Conservation (phyloP, 2,329 filamentous ascomycete species). For the Neofusicoccum sp. region DNA sequence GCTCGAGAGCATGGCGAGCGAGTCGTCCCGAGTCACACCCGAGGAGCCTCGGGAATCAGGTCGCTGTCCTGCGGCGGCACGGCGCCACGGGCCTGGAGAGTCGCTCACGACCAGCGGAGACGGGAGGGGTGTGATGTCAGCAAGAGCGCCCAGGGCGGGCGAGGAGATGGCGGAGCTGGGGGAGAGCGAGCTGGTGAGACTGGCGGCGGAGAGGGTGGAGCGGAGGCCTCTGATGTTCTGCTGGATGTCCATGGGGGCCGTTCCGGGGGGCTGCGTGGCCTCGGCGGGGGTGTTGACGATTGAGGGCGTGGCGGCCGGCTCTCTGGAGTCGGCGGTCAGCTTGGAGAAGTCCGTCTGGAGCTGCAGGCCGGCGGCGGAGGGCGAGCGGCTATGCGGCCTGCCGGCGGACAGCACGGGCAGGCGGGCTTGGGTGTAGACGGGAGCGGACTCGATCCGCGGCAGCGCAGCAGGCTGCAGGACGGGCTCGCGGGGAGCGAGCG, state of each 20-base stretch:
- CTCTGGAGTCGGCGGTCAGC: slow-evolving; percentile 9
- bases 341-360: slow-evolving; percentile 29
- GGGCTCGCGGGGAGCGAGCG: not conserved
- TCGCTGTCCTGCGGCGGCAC: slow-evolving; percentile 29
- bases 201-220: slow-evolving; percentile 42
- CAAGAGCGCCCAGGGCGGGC: slow-evolving; percentile 48
- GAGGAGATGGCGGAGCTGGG: slow-evolving; percentile 47
- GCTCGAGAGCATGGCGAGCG: slow-evolving; percentile 29
- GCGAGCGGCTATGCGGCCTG: slow-evolving; percentile 33
- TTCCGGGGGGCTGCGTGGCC: slow-evolving; percentile 31
- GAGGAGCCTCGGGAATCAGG: slow-evolving; percentile 35
- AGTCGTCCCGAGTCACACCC: slow-evolving; percentile 30
- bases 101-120: slow-evolving; percentile 46
- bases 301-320: slow-evolving; percentile 13
- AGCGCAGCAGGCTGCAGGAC: slow-evolving; percentile 9
- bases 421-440: slow-evolving; percentile 21
- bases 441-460: slow-evolving; percentile 3
- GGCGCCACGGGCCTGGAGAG: slow-evolving; percentile 44
- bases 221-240: slow-evolving; percentile 27
- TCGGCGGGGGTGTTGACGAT: slow-evolving; percentile 20
- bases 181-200: slow-evolving; percentile 46
- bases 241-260: slow-evolving; percentile 38
- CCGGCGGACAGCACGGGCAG: slow-evolving; percentile 24
- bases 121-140: slow-evolving; percentile 53
- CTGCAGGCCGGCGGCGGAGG: slow-evolving; percentile 30